A percentile compares a stretch with the other conserved stretches of the same genome.
Conservation (phyloP, 1,284 basidiomycete genomes). For the Uromyces viciae-fabae region DNA sequence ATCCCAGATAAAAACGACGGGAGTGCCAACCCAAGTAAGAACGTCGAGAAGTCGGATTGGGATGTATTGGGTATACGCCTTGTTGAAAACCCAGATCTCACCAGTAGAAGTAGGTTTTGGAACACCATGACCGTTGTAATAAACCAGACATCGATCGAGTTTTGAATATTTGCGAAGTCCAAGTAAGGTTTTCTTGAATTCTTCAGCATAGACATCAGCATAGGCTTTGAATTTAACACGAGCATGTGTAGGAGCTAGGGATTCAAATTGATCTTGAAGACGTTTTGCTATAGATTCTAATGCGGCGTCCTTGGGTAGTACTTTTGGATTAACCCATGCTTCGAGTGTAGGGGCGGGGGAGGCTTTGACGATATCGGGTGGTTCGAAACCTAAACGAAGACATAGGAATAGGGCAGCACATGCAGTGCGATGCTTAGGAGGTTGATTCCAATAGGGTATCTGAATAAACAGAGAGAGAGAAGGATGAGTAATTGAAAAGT, state of each 20-base stretch:
- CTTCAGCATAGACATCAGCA: conserved; percentile 37
- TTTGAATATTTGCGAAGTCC: conserved; percentile 40
- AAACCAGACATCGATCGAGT: conserved; percentile 34
- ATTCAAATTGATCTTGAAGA: conserved; percentile 39
- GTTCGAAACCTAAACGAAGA: conserved; percentile 40
- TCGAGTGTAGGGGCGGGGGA: conserved; percentile 40
- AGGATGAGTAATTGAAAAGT: background rate
- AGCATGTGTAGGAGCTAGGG: conserved; percentile 39
- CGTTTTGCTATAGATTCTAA: conserved; percentile 34
- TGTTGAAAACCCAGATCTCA: conserved; percentile 45
- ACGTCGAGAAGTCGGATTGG: conserved; percentile 40
- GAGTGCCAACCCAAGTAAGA: conserved; percentile 37
- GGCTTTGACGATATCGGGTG: conserved; percentile 43
- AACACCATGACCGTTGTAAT: conserved; percentile 45
- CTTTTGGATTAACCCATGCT: conserved; percentile 40
- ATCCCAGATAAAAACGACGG: conserved; percentile 44
- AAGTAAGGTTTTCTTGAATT: conserved; percentile 39
- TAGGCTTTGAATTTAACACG: conserved; percentile 41
- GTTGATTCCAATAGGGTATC: conserved; percentile 36
- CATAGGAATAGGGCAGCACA: conserved; percentile 44
- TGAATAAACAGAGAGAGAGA: background rate
- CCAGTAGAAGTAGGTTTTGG: conserved; percentile 42
- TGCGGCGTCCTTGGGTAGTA: conserved; percentile 29
- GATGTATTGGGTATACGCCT: conserved; percentile 44
- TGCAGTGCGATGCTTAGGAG: conserved; percentile 31